These are phyloP conservation scores for Xylariomycetidae sp. DNA, from an alignment of 2,329 filamentous ascomycete species.

Conservation along the genomic window DNA sequence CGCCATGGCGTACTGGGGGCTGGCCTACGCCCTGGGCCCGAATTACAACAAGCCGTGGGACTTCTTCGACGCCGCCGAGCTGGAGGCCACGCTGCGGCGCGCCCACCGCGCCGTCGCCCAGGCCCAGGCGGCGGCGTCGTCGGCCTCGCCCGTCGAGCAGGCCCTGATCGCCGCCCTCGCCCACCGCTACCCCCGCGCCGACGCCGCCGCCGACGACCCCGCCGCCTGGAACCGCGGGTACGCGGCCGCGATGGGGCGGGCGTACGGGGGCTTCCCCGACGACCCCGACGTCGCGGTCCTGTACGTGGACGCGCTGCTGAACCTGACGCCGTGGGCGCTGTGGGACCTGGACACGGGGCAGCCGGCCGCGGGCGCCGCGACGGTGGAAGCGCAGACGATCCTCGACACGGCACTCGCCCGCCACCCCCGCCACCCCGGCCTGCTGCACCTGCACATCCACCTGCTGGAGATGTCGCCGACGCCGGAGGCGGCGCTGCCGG, in stretches of 20 bases:
- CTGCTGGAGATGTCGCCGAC: conserved; percentile 69
- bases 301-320: conserved; percentile 61
- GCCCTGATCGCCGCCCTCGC: conserved; percentile 59
- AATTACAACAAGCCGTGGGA: conserved; percentile 77
- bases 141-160: conserved; percentile 46
- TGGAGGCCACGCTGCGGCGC: conserved; percentile 41
- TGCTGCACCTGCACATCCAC: conserved; percentile 72
- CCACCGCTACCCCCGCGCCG: conserved; percentile 52
- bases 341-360: conserved; percentile 56
- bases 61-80: conserved; percentile 58
- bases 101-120: conserved; percentile 39
- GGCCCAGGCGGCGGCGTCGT: conserved; percentile 32
- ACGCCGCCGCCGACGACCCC: conserved; percentile 37
- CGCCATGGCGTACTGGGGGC: conserved; percentile 62
- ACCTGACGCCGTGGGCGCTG: conserved; percentile 57
- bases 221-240: conserved; percentile 52
- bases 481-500: conserved; percentile 56
- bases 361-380: conserved; percentile 48
- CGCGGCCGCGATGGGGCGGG: conserved; percentile 53
- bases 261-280: conserved; percentile 44
- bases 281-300: conserved; percentile 60
- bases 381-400: conserved; percentile 50
- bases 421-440: conserved; percentile 55
- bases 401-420: conserved; percentile 52
- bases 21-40: conserved; percentile 65